Conservation (phyloP, 2,329 filamentous ascomycete species). For the Aspergillaceae sp. region DNA sequence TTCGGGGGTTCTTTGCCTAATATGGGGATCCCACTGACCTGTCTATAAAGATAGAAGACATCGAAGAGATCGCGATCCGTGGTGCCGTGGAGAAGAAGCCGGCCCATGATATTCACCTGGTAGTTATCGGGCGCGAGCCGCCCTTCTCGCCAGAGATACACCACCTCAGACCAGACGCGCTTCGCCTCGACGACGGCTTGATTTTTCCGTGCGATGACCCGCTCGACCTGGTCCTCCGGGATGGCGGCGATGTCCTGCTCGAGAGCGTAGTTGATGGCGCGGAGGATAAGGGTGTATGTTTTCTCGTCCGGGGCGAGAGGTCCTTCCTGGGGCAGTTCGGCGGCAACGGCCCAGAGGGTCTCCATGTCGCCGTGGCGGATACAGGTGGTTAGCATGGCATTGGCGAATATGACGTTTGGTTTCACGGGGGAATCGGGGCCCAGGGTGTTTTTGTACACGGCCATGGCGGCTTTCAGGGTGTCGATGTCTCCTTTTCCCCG, state of each 20-base stretch:
- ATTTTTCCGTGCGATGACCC: constrained; percentile 19
- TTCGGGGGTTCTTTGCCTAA: constrained; percentile 19
- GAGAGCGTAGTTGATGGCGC: constrained; percentile 55
- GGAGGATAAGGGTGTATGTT: constrained; percentile 78
- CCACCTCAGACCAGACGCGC: constrained; percentile 70
- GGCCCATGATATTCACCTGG: constrained; percentile 72
- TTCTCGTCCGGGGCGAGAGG: constrained; percentile 55
- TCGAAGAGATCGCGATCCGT: constrained; percentile 57
- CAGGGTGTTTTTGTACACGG: constrained; percentile 68
- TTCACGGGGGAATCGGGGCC: constrained; percentile 54
- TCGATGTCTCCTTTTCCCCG: constrained; percentile 40
- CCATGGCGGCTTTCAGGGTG: constrained; percentile 60
- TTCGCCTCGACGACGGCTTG: constrained; percentile 57
- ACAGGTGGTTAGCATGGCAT: constrained; percentile 79
- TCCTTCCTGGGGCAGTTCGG: constrained; percentile 59
- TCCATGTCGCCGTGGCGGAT: constrained; percentile 67
- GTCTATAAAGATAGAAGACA: constrained; percentile 65
- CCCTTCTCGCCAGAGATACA: constrained; percentile 65
- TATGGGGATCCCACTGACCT: constrained; percentile 66
- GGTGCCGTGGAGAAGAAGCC: constrained; percentile 59
- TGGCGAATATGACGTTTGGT: constrained; percentile 74
- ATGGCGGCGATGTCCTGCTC: constrained; percentile 22
- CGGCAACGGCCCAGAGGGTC: constrained; percentile 65
- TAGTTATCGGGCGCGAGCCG: constrained; percentile 65
- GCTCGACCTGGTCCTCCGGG: constrained; percentile 20